phyloP scores from a whole-genome alignment of 2,329 filamentous ascomycete species.

The Diaporthe aspalathi region DNA sequence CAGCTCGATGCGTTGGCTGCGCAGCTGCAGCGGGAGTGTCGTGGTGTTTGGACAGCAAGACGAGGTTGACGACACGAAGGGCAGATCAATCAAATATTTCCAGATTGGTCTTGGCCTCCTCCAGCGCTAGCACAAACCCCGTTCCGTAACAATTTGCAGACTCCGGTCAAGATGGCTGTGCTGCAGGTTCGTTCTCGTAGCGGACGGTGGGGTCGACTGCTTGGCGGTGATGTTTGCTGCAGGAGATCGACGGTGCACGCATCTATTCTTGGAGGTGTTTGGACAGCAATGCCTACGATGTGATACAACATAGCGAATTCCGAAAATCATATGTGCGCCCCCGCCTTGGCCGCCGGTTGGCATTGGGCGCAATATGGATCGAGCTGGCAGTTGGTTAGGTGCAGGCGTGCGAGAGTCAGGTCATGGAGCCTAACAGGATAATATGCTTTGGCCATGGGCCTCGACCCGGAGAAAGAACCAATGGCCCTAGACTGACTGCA shows the following conservation, averaged over 20 bases:
- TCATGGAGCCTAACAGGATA: background rate
- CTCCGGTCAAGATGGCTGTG: background rate
- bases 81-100: background rate
- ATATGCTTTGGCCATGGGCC: background rate
- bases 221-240: background rate
- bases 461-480: conserved; percentile 1
- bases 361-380: too few relatives aligned
- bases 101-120: background rate
- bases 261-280: conserved; percentile 5
- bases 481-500: background rate
- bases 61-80: background rate
- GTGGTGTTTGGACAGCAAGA: too few relatives aligned
- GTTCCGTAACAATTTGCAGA: background rate
- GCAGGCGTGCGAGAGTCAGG: conserved; percentile 19
- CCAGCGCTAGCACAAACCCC: background rate
- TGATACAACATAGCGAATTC: too few relatives aligned
- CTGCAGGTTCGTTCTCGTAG: background rate
- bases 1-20: background rate
- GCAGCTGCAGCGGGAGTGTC: too few relatives aligned
- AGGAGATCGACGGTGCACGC: background rate
- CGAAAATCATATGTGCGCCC: background rate
- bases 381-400: too few relatives aligned
- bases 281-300: background rate
- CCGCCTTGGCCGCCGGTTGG: conserved; percentile 1
- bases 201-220: background rate